phyloP scores from a whole-genome alignment of 2,329 filamentous ascomycete genomes.

The Aspergillus proliferans region DNA sequence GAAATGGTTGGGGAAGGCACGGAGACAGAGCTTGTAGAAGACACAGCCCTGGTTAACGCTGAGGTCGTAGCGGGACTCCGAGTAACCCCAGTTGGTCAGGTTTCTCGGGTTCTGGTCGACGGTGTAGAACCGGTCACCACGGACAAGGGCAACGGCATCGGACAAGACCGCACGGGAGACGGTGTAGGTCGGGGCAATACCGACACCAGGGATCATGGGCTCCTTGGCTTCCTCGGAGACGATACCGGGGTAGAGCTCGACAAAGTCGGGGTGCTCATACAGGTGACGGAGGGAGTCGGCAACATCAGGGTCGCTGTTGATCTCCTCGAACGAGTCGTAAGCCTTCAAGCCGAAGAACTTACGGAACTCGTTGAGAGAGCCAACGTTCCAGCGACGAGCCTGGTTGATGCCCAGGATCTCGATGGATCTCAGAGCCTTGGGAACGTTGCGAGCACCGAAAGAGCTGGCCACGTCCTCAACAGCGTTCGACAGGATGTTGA shows the following conservation, averaged over 20 bases:
- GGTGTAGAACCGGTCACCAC: slow-evolving; percentile 74
- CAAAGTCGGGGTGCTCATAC: slow-evolving; percentile 66
- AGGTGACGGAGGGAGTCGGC: slow-evolving; percentile 60
- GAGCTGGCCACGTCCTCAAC: slow-evolving; percentile 63
- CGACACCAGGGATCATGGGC: slow-evolving; percentile 67
- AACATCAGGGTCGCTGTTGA: slow-evolving; percentile 70
- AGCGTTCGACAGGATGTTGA: slow-evolving; percentile 60
- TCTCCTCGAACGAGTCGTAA: slow-evolving; percentile 73
- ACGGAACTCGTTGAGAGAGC: slow-evolving; percentile 77
- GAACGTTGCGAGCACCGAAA: slow-evolving; percentile 69
- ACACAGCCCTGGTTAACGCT: slow-evolving; percentile 73
- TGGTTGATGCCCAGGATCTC: slow-evolving; percentile 78
- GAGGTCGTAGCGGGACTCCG: slow-evolving; percentile 65
- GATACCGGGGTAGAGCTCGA: slow-evolving; percentile 74
- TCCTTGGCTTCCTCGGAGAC: slow-evolving; percentile 69
- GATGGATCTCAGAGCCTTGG: slow-evolving; percentile 64
- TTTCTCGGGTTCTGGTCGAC: slow-evolving; percentile 67
- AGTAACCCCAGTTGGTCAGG: slow-evolving; percentile 79
- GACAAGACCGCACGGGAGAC: slow-evolving; percentile 70
- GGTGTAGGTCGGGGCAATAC: slow-evolving; percentile 69
- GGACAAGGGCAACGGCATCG: slow-evolving; percentile 70
- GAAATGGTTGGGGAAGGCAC: slow-evolving; percentile 76
- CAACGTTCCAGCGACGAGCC: slow-evolving; percentile 68
- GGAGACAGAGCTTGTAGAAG: slow-evolving; percentile 76
- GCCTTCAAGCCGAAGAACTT: slow-evolving; percentile 72